Conservation (phyloP, 1,284 basidiomycete species). For the Pyrrhoderma lamaoense region DNA sequence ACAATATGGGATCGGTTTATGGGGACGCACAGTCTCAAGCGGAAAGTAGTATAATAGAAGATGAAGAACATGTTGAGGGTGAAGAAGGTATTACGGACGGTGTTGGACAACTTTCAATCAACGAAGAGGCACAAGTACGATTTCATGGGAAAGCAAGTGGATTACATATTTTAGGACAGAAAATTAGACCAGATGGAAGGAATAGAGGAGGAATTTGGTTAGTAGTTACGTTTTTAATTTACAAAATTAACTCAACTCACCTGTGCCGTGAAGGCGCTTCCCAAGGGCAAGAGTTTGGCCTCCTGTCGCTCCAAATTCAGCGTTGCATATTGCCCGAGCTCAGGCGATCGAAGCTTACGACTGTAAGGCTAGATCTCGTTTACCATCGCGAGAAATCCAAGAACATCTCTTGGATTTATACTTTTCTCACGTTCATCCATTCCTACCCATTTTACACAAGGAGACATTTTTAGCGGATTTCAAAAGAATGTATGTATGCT, state of each 20-base stretch:
- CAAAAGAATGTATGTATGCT: slow-evolving; percentile 32
- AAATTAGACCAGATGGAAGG: slow-evolving; percentile 51
- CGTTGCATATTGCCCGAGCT: slow-evolving; percentile 18
- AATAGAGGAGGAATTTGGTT: slow-evolving; percentile 78
- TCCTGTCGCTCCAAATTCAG: slow-evolving; percentile 36
- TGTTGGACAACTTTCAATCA: slow-evolving; percentile 75
- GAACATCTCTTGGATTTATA: slow-evolving; percentile 68
- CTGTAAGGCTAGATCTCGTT: slow-evolving; percentile 25
- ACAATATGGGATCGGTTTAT: not conserved
- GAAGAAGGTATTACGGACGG: slow-evolving; percentile 48
- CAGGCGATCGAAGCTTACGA: slow-evolving; percentile 32
- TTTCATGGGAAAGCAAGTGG: slow-evolving; percentile 79
- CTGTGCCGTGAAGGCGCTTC: slow-evolving; percentile 50
- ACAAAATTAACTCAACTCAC: slow-evolving; percentile 11
- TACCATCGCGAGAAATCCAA: slow-evolving; percentile 55
- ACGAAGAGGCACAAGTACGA: slow-evolving; percentile 75
- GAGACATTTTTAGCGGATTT: slow-evolving; percentile 59
- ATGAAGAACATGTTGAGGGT: slow-evolving; percentile 24
- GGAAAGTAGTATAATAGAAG: slow-evolving; percentile 1
- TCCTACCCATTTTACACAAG: slow-evolving; percentile 69
- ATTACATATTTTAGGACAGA: slow-evolving; percentile 63
- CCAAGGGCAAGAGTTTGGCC: slow-evolving; percentile 82
- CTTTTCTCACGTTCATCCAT: slow-evolving; percentile 72
- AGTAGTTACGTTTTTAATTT: slow-evolving; percentile 21
- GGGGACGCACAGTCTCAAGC: not conserved